phyloP scores from a whole-genome alignment of 805 yeast genomes.

The Ascoidea rubescens region DNA sequence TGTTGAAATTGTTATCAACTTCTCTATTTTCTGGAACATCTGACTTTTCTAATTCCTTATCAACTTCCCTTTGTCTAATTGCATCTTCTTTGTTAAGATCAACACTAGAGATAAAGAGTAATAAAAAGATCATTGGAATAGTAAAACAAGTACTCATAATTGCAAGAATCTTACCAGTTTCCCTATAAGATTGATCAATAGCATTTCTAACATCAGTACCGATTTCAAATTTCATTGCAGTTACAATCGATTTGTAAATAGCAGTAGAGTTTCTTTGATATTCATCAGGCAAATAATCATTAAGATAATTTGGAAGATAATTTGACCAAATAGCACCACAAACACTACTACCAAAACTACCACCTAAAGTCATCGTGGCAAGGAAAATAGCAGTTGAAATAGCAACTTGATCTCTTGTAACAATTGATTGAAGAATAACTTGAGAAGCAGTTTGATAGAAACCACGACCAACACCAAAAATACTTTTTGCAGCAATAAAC shows the following conservation, averaged over 20 bases:
- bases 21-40: no score
- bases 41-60: no score
- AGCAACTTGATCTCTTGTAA: constrained; percentile 17
- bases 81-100: no score
- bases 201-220: constrained; percentile 17
- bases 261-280: constrained; percentile 12
- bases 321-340: constrained; percentile 19
- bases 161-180: constrained; percentile 9
- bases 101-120: no score
- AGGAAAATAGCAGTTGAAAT: constrained; percentile 20
- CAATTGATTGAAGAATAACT: constrained; percentile 17
- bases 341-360: constrained; percentile 17
- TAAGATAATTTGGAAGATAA: constrained; percentile 11
- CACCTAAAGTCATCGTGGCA: constrained; percentile 16
- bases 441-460: constrained; percentile 14
- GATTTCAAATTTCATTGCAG: constrained; percentile 14
- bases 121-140: no score
- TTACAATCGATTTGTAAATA: constrained; percentile 15
- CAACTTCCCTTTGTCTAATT: no score
- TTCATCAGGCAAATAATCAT: constrained; percentile 14
- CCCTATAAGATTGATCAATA: constrained; percentile 19
- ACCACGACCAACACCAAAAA: constrained; percentile 18
- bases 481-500: constrained; percentile 14
- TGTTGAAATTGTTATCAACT: no score
- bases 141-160: no score